Evolutionary conservation across 2,329 filamentous ascomycete genomes (phyloP).

Genomic region (Colletotrichum orchidophilum): DNA sequence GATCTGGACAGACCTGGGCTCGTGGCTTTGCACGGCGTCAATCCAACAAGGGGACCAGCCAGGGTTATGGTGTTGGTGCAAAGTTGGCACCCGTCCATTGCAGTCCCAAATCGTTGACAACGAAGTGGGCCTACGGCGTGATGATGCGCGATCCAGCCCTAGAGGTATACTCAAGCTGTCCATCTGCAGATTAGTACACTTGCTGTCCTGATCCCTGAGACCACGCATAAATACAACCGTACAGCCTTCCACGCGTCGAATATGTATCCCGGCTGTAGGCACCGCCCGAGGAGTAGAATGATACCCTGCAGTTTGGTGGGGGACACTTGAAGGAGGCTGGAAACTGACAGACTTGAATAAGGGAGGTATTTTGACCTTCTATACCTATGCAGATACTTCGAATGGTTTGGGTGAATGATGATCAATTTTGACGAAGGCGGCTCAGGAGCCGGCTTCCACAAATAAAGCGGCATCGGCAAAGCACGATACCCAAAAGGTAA

Average conservation of each 20-base stretch:
- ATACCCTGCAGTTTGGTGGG: slow-evolving; percentile 2
- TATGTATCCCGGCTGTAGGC: not conserved
- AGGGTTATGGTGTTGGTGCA: not conserved
- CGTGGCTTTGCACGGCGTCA: not conserved
- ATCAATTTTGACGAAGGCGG: not conserved
- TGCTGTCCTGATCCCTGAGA: not conserved
- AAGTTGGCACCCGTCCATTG: not conserved
- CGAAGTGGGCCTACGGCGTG: not conserved
- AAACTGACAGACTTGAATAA: slow-evolving; percentile 16
- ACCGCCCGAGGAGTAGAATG: not conserved
- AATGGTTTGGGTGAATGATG: not conserved
- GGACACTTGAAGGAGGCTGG: slow-evolving; percentile 10
- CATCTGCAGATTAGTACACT: not conserved
- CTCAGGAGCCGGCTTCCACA: not conserved
- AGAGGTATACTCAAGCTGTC: not conserved
- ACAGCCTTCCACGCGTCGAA: not conserved
- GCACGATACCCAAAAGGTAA: slow-evolving; percentile 8
- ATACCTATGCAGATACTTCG: not conserved
- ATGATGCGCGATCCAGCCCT: not conserved
- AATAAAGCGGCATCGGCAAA: not conserved
- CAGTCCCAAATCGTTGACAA: not conserved
- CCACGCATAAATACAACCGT: not conserved
- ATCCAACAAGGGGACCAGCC: not conserved
- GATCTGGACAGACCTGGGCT: not conserved
- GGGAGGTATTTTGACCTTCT: not conserved